Base-by-base conservation (phyloP, 805 yeast genomes). In the Lachancea sp. region DNA sequence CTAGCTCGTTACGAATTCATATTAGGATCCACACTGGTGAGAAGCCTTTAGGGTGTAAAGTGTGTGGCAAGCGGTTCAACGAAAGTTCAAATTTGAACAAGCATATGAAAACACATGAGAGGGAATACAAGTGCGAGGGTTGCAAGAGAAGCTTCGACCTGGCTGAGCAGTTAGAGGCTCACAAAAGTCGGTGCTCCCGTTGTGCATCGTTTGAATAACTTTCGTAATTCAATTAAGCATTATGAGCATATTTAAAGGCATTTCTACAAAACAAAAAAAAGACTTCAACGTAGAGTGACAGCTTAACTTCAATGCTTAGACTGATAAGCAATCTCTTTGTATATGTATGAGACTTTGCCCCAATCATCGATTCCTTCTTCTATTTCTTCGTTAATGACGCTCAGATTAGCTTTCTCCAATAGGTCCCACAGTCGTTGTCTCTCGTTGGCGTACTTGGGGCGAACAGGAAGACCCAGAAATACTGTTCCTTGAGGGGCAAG, bases 71-170 rank as follows among this genome's bases (percentile, higher is more conserved):
- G 59, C 63, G 85, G 40, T 90, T 90, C 56, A 81, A 90, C 45
- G 97, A 92, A 60, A 79, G 90, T 35, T 82, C 95, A 13, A 92
- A 90, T 59, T 67, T 90, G 51, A 80, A 84, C 16, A 90, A 90
- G 54, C 98, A 90, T 60, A 73, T 86, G 78, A 82, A 75, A 55
- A 82, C 79, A 1, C 98, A 90, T 59, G 64, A 67, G 30, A 72
- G 79, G 43, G 54, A 61, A 35, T 75, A 59, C 55, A 68, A 65
- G 43, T 80, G 86, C 55, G 66, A 61, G 1, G 45, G 50, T 20
- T 80, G 87, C 54, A 64, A 69, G n/a, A 68, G 63, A 50, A 70
- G 72, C 43, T 80, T 78, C 47, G 71, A 71, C 18, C 67, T 61
- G 41, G 64, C 67, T 43, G 63, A 62, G 8, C 71, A 68, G 45